Evolutionary conservation across 2,329 filamentous ascomycete genomes (phyloP), one percentile per base, ranked within the genome.

Genomic region (Penicillium aurantiogriseum): DNA sequence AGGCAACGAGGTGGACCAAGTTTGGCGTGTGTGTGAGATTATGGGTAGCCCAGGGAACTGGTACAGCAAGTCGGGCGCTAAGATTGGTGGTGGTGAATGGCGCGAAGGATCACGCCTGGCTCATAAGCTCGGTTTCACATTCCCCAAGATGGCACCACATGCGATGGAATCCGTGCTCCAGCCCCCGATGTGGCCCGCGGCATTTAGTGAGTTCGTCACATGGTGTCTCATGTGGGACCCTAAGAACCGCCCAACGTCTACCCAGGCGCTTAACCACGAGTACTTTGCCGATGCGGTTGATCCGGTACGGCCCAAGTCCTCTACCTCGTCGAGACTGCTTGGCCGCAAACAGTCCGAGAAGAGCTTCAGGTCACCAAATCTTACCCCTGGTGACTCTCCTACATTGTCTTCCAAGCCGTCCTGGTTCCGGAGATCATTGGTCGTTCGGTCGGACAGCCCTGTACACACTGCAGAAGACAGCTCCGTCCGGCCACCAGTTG

Each of bases 171-270:
- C 91, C 5, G 94, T 97, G 64, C 82, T 99, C 8, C 91, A 91
- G 71, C 75, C 89, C 27, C 92, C 94, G 17, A 91, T 96, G 70
- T 99, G 94, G 94, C 94, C 94, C 6, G 79, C 88, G 1, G 88
- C 91, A 21, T 82, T 99, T 54, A 89, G 88, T 69, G 86, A 95
- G 58, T 97, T 99, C 70, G 94, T 99, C 58, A 99, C 94, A 17
- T 97, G 92, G 92, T 99, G 94, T 76, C 77, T 99, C 64, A 94
- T 97, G 90, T 99, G 94, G 94, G 94, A 99, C 75, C 94, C 94
- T 11, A 95, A 92, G 79, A 87, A 81, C 69, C 85, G 94, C 59
- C 94, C 94, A 44, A 97, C 92, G 4, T 97, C 93, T 2, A 87
- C 89, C 0, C 92, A 99, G 75, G 93, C 94, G n/a, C 79, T 99